These are phyloP conservation scores for Fusarium musae DNA, from an alignment of 2,329 filamentous ascomycete genomes.

Conservation along the genomic window DNA sequence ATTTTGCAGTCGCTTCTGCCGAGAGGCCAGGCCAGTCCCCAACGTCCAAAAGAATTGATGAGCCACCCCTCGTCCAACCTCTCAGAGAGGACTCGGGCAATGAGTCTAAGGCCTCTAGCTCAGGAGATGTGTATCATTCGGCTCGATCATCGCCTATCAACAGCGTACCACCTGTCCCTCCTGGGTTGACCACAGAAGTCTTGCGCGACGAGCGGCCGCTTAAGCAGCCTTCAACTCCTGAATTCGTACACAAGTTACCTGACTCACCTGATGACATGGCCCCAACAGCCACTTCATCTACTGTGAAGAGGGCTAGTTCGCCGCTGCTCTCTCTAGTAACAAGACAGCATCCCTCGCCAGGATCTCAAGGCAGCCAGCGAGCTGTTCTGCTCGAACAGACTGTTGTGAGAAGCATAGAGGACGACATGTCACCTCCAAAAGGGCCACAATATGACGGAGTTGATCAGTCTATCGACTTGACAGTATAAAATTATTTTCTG, in stretches of 20 bases:
- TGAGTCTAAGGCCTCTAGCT: constrained; percentile 32
- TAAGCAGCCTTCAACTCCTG: not conserved
- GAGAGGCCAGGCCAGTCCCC: constrained; percentile 8
- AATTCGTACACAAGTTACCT: constrained; percentile 31
- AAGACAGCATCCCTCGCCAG: not conserved
- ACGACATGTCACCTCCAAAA: constrained; percentile 1
- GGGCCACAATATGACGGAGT: constrained; percentile 49
- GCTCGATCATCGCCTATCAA: constrained; percentile 37
- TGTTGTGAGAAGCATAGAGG: constrained; percentile 37
- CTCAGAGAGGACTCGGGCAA: constrained; percentile 36
- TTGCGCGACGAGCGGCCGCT: not conserved
- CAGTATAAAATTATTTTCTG: not conserved
- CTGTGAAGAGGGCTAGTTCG: constrained; percentile 21
- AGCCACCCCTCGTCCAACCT: constrained; percentile 26
- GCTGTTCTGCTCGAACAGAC: constrained; percentile 11
- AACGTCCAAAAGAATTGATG: constrained; percentile 18
- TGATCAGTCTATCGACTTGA: constrained; percentile 42
- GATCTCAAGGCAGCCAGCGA: not conserved
- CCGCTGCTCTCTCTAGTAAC: constrained; percentile 11
- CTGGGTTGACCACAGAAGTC: constrained; percentile 20
- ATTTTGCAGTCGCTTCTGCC: constrained; percentile 16
- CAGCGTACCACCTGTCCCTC: constrained; percentile 13
- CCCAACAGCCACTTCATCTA: constrained; percentile 7
- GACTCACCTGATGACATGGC: constrained; percentile 16
- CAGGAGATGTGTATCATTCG: constrained; percentile 35